These are phyloP conservation scores for Sclerotinia borealis DNA, from an alignment of 2,329 filamentous ascomycete genomes.

Conservation along the genomic window DNA sequence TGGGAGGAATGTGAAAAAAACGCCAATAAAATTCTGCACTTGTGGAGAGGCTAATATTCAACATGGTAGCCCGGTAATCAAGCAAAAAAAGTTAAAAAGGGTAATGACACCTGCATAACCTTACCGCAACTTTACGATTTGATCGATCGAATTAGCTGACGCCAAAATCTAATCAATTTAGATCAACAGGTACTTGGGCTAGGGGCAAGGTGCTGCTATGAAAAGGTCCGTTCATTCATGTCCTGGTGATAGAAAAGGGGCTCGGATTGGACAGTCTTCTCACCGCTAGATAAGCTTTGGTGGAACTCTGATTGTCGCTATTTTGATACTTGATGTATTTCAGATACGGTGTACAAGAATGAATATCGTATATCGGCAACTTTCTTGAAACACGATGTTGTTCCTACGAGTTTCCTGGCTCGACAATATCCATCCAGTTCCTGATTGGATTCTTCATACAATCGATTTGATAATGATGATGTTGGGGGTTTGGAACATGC, in stretches of 20 bases:
- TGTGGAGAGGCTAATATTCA: background rate
- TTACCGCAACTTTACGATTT: constrained; percentile 4
- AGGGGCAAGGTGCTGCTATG: no score
- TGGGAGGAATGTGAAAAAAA: constrained; percentile 2
- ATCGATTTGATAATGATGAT: background rate
- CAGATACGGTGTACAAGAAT: constrained; percentile 6
- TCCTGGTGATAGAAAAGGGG: constrained; percentile 6
- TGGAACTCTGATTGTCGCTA: constrained; percentile 7
- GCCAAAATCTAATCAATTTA: background rate
- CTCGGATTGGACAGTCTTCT: constrained; percentile 6
- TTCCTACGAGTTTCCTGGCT: background rate
- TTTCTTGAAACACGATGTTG: background rate
- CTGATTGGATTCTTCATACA: constrained; percentile 1
- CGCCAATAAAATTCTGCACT: constrained; percentile 4
- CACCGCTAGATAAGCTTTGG: constrained; percentile 14
- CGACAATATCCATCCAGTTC: background rate
- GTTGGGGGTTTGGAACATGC: background rate
- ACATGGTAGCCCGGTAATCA: background rate
- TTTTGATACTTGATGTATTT: constrained; percentile 4
- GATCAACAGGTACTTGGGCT: background rate
- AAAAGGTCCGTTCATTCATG: background rate
- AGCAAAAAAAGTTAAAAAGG: background rate
- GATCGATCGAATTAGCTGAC: constrained; percentile 2
- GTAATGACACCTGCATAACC: background rate
- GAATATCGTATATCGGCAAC: background rate